Percentiles rank a stretch among this genome's conserved stretches.
These are phyloP conservation scores for Exophiala sp. DNA, from an alignment of 2,329 filamentous ascomycete species.

Conservation along the genomic window DNA sequence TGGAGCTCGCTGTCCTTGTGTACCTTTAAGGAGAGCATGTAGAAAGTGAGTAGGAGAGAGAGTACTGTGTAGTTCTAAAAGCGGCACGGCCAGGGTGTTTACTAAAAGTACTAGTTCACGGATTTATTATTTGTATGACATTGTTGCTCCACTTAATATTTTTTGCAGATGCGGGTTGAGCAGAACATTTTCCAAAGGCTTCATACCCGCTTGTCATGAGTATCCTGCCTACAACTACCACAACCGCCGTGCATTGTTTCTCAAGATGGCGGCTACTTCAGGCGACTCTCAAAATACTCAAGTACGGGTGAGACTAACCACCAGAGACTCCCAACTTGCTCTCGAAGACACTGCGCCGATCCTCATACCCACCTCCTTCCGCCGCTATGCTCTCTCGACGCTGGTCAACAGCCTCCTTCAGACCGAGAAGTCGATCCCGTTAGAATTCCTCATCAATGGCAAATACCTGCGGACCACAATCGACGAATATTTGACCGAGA, in stretches of 20 bases:
- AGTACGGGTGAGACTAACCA: slow-evolving; percentile 51
- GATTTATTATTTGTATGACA: not conserved
- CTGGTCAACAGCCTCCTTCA: slow-evolving; percentile 58
- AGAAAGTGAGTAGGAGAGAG: too few species aligned
- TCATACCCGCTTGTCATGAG: not conserved
- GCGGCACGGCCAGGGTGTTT: too few species aligned
- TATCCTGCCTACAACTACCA: not conserved
- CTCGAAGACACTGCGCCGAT: slow-evolving; percentile 52
- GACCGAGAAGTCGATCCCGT: slow-evolving; percentile 47
- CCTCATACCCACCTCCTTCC: slow-evolving; percentile 51
- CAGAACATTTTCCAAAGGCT: slow-evolving; percentile 2
- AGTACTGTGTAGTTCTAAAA: too few species aligned
- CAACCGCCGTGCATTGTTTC: not conserved
- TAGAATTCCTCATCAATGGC: slow-evolving; percentile 95
- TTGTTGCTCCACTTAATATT: not conserved
- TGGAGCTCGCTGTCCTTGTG: too few species aligned
- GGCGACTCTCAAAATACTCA: slow-evolving; percentile 33
- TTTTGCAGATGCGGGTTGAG: not conserved
- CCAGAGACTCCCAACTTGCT: slow-evolving; percentile 48
- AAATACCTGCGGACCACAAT: slow-evolving; percentile 83
- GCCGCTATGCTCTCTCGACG: slow-evolving; percentile 55
- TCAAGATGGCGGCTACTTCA: slow-evolving; percentile 5
- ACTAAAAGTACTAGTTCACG: too few species aligned
- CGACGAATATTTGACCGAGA: slow-evolving; percentile 78
- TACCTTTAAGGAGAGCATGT: too few species aligned